Conservation (phyloP, 2,329 filamentous ascomycete genomes). For the Zalaria obscura region DNA sequence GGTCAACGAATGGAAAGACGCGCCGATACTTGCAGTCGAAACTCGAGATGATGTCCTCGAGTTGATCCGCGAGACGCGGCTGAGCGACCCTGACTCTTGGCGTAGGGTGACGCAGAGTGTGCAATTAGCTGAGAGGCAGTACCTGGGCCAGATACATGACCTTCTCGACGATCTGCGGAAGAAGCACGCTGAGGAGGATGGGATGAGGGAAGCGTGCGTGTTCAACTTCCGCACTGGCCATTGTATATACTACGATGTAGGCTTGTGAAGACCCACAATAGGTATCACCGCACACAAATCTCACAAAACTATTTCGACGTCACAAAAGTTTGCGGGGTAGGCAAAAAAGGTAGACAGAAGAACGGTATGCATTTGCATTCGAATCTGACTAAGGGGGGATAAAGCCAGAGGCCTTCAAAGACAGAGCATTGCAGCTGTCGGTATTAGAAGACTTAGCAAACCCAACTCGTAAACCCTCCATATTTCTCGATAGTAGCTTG, state of each 20-base stretch:
- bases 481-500: no score
- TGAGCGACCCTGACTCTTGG: constrained; percentile 78
- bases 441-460: no score
- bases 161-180: constrained; percentile 51
- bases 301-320: neutral
- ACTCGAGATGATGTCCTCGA: constrained; percentile 73
- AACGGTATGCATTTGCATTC: no score
- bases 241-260: constrained; percentile 76
- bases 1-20: constrained; percentile 56
- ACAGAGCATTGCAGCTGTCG: no score
- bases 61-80: constrained; percentile 54
- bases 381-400: no score
- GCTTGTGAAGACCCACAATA: constrained; percentile 10
- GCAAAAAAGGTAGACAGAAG: no score
- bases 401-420: no score
- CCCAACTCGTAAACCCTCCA: no score
- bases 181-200: constrained; percentile 27
- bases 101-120: constrained; percentile 64
- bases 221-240: constrained; percentile 82
- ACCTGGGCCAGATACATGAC: constrained; percentile 69
- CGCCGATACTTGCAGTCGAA: constrained; percentile 77
- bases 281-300: neutral
- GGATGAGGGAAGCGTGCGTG: constrained; percentile 62
- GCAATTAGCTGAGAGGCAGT: constrained; percentile 64
- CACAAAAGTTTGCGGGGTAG: no score